Base-by-base conservation (phyloP, 768 basidiomycete species). In the Neoboletus magnificus region DNA sequence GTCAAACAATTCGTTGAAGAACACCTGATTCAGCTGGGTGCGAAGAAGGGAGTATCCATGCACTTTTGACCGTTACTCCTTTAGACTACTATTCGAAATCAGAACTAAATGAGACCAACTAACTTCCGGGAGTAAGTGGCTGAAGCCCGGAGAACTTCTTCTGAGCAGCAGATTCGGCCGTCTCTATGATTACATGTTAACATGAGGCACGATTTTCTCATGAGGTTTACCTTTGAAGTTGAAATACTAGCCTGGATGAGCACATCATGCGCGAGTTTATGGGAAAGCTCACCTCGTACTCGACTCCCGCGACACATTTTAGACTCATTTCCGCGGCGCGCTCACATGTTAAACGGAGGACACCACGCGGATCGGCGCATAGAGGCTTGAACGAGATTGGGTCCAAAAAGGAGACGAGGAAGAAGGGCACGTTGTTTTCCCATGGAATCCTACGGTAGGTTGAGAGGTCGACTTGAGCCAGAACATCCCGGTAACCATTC, bases 21-120 rank as follows among this genome's bases (percentile, higher is more conserved):
- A 99, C 15, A 80, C 84, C 54, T 84, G 85, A 71, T 98, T 96
- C 32, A 96, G 76, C 41, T 95, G 91, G 0, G 94, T 93, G 39
- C 95, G 80, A 5, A 99, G 80, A 33, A 98, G 78, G 5, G 94
- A 97, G 69, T 98, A 98, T 5, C 97, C 97, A 63, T 98, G 97
- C 90, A 96, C 94, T 98, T 56, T 27, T 7, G 15, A 39, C 37
- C 48, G 45, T 47, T 44, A 53, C 5, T 42, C 29, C 15, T 49
- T 66, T 29, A 60, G 53, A 23, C 5, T 25, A 41, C 33, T 15
- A 27, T 9, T 35, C 15, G 18, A 50, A 41, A 33, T 20, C 7
- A 7, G 33, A 11, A 32, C 18, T 10, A n/a, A 47, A 40, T 4
- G 27, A 15, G 40, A 48, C 30, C 12, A 49, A 78, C 92, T 62